Conservation (phyloP, 1,284 basidiomycete genomes). For the Apiotrichum domesticum region DNA sequence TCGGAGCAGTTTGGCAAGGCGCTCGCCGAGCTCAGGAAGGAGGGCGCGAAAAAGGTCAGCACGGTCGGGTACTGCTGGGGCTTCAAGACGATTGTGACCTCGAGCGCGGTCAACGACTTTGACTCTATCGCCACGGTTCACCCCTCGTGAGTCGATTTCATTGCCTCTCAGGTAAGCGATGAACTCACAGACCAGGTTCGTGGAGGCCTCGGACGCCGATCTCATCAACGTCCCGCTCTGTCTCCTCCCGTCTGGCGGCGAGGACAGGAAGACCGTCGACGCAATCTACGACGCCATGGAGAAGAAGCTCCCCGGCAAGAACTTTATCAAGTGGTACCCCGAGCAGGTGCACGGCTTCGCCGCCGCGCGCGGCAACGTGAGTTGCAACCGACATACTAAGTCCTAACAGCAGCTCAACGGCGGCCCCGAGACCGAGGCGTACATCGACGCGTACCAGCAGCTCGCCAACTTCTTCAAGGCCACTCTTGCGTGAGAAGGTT, state of each 20-base stretch:
- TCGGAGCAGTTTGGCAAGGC: constrained; percentile 31
- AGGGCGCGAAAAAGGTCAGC: constrained; percentile 40
- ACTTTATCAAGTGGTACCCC: constrained; percentile 43
- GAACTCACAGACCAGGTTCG: constrained; percentile 25
- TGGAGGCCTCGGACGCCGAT: constrained; percentile 43
- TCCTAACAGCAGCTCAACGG: constrained; percentile 20
- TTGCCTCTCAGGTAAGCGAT: too few species aligned
- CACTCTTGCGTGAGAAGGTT: too few species aligned
- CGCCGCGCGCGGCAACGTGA: constrained; percentile 46
- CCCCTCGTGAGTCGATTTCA: constrained; percentile 36
- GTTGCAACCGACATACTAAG: constrained; percentile 5
- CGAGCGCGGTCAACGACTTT: constrained; percentile 22
- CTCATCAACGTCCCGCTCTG: constrained; percentile 43
- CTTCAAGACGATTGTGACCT: constrained; percentile 31
- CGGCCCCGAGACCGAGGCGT: constrained; percentile 22
- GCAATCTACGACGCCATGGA: constrained; percentile 38
- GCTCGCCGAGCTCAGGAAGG: constrained; percentile 35
- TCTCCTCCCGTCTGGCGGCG: constrained; percentile 47
- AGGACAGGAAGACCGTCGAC: constrained; percentile 42
- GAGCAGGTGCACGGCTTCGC: constrained; percentile 46
- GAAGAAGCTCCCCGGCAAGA: constrained; percentile 41
- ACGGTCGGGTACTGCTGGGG: constrained; percentile 48
- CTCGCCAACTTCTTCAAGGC: constrained; percentile 26
- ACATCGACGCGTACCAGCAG: constrained; percentile 23
- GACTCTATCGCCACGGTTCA: constrained; percentile 35